Conservation (phyloP, 2,329 filamentous ascomycete species). For the Plenodomus tracheiphilus region DNA sequence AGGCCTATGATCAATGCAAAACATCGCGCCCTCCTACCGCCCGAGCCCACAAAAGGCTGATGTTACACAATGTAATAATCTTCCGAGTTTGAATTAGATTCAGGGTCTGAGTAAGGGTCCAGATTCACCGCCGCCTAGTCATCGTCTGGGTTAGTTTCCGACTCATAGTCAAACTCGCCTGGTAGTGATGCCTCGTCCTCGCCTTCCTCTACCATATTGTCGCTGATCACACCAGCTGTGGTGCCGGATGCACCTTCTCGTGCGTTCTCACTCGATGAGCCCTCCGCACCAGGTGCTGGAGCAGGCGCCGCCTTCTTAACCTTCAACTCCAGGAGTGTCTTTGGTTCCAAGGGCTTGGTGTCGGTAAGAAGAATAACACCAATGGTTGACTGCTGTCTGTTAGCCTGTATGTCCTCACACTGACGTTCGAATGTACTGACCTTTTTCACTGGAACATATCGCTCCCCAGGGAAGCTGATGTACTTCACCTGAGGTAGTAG, state of each 20-base stretch:
- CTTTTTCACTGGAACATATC: conserved; percentile 93
- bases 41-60: conserved; percentile 20
- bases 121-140: conserved; percentile 19
- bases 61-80: conserved; percentile 22
- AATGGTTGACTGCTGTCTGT: conserved; percentile 68
- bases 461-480: conserved; percentile 85
- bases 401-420: neutral
- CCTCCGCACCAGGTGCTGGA: conserved; percentile 49
- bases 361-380: conserved; percentile 92
- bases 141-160: conserved; percentile 61
- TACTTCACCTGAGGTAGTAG: conserved; percentile 92
- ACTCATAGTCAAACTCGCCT: conserved; percentile 77
- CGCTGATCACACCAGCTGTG: conserved; percentile 59
- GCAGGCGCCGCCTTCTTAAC: conserved; percentile 71
- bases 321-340: conserved; percentile 86
- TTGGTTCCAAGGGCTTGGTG: conserved; percentile 75
- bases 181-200: conserved; percentile 73
- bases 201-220: conserved; percentile 88
- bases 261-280: conserved; percentile 38
- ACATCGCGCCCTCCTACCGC: conserved; percentile 9
- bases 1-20: conserved; percentile 26
- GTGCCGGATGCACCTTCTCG: conserved; percentile 63
- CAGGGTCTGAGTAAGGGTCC: neutral
- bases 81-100: conserved; percentile 11
- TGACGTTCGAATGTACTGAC: conserved; percentile 50